A percentile compares a stretch with the other conserved stretches of the same genome.
These are phyloP conservation scores for Verbena officinalis DNA, from an alignment of 257 asterid species.

Conservation along the genomic window DNA sequence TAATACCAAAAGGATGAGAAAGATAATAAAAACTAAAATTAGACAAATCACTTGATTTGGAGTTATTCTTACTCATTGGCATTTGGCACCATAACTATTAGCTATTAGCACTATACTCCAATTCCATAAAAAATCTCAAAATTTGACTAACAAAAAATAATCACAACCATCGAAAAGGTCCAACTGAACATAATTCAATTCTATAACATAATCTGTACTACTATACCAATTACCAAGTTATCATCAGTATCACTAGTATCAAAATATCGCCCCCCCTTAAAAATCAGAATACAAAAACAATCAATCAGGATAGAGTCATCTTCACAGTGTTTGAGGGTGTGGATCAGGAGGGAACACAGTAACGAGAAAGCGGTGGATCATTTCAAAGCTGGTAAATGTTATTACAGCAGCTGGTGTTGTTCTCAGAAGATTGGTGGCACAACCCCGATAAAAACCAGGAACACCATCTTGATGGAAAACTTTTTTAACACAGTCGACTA, in stretches of 20 bases:
- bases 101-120: no score
- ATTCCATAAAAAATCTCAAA: not conserved
- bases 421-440: conserved; percentile 86
- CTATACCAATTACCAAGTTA: conserved; percentile 17
- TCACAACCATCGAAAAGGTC: not conserved
- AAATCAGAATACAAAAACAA: conserved; percentile 24
- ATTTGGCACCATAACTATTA: no score
- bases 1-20: no score
- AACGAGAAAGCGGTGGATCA: conserved; percentile 82
- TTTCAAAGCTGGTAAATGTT: conserved; percentile 91
- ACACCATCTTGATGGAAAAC: conserved; percentile 76
- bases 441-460: conserved; percentile 82
- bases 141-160: not conserved
- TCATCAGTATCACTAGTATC: conserved; percentile 33
- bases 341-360: conserved; percentile 61
- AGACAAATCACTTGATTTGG: no score
- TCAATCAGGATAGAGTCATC: conserved; percentile 13
- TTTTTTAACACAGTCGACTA: conserved; percentile 72
- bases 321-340: conserved; percentile 52
- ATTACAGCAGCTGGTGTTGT: conserved; percentile 97
- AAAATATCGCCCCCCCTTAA: conserved; percentile 9
- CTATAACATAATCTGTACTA: conserved; percentile 14
- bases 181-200: not conserved
- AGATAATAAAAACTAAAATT: no score
- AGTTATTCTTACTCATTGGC: no score